Evolutionary conservation across 805 yeast species (phyloP), one percentile per base, ranked within the genome.

Genomic region (Kluyveromyces wickerhamii): DNA sequence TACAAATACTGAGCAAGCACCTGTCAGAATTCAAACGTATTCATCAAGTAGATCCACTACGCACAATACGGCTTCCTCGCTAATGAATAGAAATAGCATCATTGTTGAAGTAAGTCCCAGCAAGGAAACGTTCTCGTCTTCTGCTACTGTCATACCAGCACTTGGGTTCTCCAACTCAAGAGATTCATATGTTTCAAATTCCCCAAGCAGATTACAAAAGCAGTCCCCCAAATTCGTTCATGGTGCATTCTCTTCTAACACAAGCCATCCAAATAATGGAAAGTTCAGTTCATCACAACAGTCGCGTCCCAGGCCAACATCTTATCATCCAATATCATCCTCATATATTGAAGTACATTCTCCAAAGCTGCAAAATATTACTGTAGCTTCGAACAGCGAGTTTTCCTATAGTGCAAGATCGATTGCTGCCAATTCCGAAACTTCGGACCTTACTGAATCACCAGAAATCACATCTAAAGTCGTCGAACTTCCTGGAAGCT

Each of bases 241-340:
- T 5, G 18, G 19, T 22, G 8, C 33, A n/a, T 30, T 30, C 12
- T n/a, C 25, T 21, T 18, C 48, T 1, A 35, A 43, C 32, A 42
- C 38, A 20, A 43, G 40, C 29, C 44, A 42, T 16, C 39, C 43
- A n/a, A 32, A 29, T 22, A 39, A 43, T 9, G 13, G 27, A 3
- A 30, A 22, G 14, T 30, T 22, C 7, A 17, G 25, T 7, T 22
- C 25, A 12, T 12, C 26, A 13, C 33, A 30, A 21, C 33, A 30
- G 7, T 13, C 14, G 14, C 16, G 33, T 10, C 88, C 86, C 38
- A 71, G 94, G 54, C 94, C 94, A 27, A 82, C 89, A 0, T 81
- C 92, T 7, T 83, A 79, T 50, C 88, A 83, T 51, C 94, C 94
- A 4, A 31, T 36, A 11, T 36, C 42, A 7, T 13, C 33, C 10